Evolutionary conservation across 306 rosid species (phyloP), one percentile per base, ranked within the genome.

Genomic region (Gillenia trifoliata): DNA sequence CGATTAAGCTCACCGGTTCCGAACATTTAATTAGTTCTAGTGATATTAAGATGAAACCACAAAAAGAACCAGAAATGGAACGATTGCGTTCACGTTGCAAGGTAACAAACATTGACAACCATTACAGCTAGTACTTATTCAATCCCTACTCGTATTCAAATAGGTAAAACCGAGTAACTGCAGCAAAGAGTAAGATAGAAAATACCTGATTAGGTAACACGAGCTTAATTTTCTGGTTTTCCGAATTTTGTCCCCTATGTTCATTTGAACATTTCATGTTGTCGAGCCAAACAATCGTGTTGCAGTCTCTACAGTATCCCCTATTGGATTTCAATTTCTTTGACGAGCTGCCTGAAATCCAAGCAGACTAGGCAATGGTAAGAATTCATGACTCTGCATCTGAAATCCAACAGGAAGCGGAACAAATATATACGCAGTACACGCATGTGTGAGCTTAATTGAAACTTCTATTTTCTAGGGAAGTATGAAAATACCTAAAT

Each of bases 261-360:
- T 56, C 45, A 69, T 85, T 79, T 55, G 86, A 75, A 83, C 96
- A 93, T 82, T 74, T 89, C 81, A 81, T 71, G 83, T 87, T 86
- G 74, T 81, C 76, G 56, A 87, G 82, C 96, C 91, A 89, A 77
- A 89, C 97, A 71, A 93, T 70, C 25, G 84, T 76, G 75, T 79
- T 72, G 83, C 98, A 93, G 77, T 64, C 81, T 67, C 72, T 83
- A 81, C 98, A 91, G 78, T 84, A 93, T 80, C 97, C 98, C 70
- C 96, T 79, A 19, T 71, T 83, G 57, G 82, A 84, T 73, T 85
- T 66, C 61, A 86, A 75, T 80, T 78, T 89, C 84, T 70, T 81
- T 16, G 82, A 79, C 29, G 84, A 75, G 68, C 78, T 75, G 45
- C 91, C 98, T 93, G 74, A 23, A 80, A 80, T 28, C 66, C 76